Evolutionary conservation across 2,329 filamentous ascomycete genomes (phyloP), one percentile per base, ranked within the genome.

Genomic region (Pseudogymnoascus sp.): DNA sequence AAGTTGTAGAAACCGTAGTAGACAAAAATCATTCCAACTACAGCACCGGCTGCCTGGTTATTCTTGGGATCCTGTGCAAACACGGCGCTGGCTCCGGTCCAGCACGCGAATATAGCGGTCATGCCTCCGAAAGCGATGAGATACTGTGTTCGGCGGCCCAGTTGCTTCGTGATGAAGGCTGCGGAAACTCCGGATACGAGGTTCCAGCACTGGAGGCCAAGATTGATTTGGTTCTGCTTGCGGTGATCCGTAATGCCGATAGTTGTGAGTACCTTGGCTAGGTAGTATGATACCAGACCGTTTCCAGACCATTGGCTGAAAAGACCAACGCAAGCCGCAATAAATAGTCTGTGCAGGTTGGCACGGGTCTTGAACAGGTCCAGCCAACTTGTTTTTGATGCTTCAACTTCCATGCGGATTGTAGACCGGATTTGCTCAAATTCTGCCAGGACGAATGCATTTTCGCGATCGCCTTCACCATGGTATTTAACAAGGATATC

Each of bases 311-410:
- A 82, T 65, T 84, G 81, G 8, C 77, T 78, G 72, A 83, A 83
- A 58, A 81, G 70, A 65, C 80, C 80, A 10, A 79, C 74, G 21
- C 75, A 73, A 51, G 81, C 70, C 13, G 78, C 71, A 62, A 84
- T 80, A 58, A 81, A 69, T 36, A 82, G 71, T n/a, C 81, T 74
- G 65, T 79, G 76, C 33, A 80, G 76, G 70, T 83, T 84, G 33
- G 78, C 80, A 39, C 74, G 74, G 7, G 77, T 79, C 27, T 33
- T 58, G 13, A 31, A 61, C 15, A 81, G 72, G 63, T 78, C 75
- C 10, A 70, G 63, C 73, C 78, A 79, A 41, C 72, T 25, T 10
- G 39, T 25, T 42, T 42, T 42, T 42, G 39, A 42, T 21, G 17
- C 74, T 71, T 36, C 75, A 74, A 3, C 74, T 75, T 29, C 75